phyloP scores from a whole-genome alignment of 148 eudicot species.

The Vaccinium myrtillus region DNA sequence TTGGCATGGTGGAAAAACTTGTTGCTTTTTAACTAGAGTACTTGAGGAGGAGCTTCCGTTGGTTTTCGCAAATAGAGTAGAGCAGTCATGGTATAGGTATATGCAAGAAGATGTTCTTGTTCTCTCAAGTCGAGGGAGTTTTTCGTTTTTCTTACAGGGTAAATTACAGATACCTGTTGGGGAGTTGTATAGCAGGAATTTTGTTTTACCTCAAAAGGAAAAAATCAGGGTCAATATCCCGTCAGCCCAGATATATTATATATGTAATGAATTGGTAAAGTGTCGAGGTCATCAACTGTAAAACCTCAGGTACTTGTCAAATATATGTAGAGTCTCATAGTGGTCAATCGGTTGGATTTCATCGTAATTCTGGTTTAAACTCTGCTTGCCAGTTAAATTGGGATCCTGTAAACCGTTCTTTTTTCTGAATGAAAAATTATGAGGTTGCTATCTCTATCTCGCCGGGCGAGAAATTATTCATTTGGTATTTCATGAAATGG shows the following conservation, averaged over 20 bases:
- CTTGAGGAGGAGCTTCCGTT: background rate
- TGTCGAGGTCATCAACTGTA: background rate
- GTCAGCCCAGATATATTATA: background rate
- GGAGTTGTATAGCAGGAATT: background rate
- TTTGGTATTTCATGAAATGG: background rate
- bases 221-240: background rate
- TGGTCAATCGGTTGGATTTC: background rate
- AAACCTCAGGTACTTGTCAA: background rate
- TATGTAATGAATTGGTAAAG: background rate
- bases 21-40: conserved; percentile 5
- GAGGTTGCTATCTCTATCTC: background rate
- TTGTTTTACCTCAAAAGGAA: background rate
- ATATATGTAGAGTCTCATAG: background rate
- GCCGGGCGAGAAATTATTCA: background rate
- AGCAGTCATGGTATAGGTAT: conserved; percentile 10
- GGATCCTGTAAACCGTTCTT: background rate
- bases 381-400: background rate
- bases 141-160: background rate
- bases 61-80: background rate
- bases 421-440: background rate
- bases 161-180: background rate
- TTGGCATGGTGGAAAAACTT: background rate
- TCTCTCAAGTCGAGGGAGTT: background rate
- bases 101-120: background rate
- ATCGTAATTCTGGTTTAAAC: background rate